Evolutionary conservation across 192 early-diverging fungal species (phyloP), one percentile per base, ranked within the genome.

Genomic region (Coemansia sp.): DNA sequence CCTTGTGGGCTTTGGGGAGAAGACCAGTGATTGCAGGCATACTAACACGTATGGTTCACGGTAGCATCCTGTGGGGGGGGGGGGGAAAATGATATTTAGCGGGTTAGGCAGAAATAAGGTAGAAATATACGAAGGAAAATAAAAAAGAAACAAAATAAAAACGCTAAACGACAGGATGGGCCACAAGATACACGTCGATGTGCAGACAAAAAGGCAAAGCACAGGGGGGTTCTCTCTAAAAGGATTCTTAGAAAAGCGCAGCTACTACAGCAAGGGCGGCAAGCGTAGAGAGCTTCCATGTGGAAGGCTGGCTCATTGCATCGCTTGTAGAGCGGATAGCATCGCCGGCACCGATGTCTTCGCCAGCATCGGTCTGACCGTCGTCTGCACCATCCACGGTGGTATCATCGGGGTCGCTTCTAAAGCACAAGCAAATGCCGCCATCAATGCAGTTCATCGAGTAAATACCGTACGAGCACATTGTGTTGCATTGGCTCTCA

Each of bases 381-480:
- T n/a, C n/a, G n/a, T n/a, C n/a, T n/a, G n/a, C n/a, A n/a, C n/a
- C n/a, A n/a, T n/a, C n/a, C n/a, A n/a, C n/a, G n/a, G n/a, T 17
- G 0, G 56, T 53, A 17, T 27, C 48, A 30, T 57, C 46, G n/a
- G 60, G 53, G 41, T 64, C 49, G 34, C 45, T 43, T 9, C 53
- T 37, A 14, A 53, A 64, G 65, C 72, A 75, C 48, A 75, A 35
- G 43, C 72, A 75, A 5, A 67, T 34, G 28, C 72, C 72, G 40
- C 72, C 72, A 14, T 22, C 46, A 17, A 54, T 38, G 39, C 72
- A 75, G 53, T 58, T 35, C 72, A 75, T 75, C 20, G 55, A 55
- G 46, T 53, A 67, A 19, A 75, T 43, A 11, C 72, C 65, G 28
- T 59, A 44, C 9, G 60, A 53, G 57, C 72, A 75, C 38, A 64